Evolutionary conservation across 495 filamentous ascomycete genomes (phyloP), one percentile per base, ranked within the genome.

Genomic region (Xylaria flabelliformis): DNA sequence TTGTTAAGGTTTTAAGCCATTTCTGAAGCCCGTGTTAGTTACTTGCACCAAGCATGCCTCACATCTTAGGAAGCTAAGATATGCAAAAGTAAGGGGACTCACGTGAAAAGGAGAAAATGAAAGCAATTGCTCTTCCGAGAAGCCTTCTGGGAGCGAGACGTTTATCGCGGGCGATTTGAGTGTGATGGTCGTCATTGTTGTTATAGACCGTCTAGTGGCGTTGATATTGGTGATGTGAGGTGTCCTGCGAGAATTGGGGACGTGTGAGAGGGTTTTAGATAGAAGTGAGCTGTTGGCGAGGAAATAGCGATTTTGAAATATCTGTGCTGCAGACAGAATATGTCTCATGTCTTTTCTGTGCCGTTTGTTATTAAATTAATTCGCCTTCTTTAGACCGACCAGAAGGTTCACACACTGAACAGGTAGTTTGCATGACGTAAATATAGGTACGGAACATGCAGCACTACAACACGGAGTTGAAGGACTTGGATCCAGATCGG

Each of bases 1-100:
- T 84, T 67, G 88, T 85, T 5, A 97, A 84, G 0, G 90, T 93
- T 3, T 81, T 76, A 41, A 94, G 81, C 94, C 94, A 97, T 55
- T 84, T 78, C 85, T 87, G 58, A 17, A 56, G 63, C 12, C 19
- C 70, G 34, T 72, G 53, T 69, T 73, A 71, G 62, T 64, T 70
- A 4, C 44, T 59, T 44, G 29, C 15, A 26, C 9, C 13, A 53
- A 7, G 51, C 8, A n/a, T 48, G n/a, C 46, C 8, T 7, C 5
- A 17, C 46, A 48, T n/a, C 17, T 19, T 48, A 17, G 17, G 46
- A 48, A n/a, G n/a, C 6, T 1, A 51, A 51, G 48, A 51, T 9
- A 9, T 51, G 7, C 21, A 10, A 24, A 21, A n/a, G n/a, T 9
- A 10, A 4, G 21, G 21, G 2, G 29, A 56, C 80, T 76, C 79